Conservation (phyloP, 2,329 filamentous ascomycete species). For the Fusarium keratoplasticum region DNA sequence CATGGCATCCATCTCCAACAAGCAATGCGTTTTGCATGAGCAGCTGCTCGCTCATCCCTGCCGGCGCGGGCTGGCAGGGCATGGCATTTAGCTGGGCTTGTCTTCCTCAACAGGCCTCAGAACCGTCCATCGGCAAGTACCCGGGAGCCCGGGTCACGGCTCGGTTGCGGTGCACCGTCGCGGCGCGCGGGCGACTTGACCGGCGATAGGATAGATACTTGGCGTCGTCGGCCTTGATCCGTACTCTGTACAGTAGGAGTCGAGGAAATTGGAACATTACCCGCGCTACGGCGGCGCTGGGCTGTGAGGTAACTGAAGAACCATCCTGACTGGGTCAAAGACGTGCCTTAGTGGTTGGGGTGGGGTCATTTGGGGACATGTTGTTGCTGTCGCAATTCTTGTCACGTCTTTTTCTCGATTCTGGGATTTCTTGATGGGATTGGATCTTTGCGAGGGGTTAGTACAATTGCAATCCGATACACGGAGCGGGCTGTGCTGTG, state of each 20-base stretch:
- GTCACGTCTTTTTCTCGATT: not conserved
- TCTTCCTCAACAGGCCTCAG: not conserved
- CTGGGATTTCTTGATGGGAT: not conserved
- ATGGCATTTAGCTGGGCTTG: not conserved
- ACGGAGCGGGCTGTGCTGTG: not conserved
- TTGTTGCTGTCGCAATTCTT: conserved; percentile 18
- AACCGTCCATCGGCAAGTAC: conserved; percentile 33
- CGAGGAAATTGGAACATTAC: conserved; percentile 14
- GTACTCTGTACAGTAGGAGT: conserved; percentile 14
- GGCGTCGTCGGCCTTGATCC: conserved; percentile 23
- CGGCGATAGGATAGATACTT: conserved; percentile 30
- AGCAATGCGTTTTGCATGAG: not conserved
- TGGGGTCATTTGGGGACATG: conserved; percentile 7
- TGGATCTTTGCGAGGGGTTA: not conserved
- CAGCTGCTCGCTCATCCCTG: not conserved
- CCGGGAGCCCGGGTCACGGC: conserved; percentile 39
- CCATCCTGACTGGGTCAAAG: conserved; percentile 12
- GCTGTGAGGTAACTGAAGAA: conserved; percentile 12
- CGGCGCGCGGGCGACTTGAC: conserved; percentile 34
- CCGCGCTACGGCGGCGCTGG: conserved; percentile 15
- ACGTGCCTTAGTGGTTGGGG: conserved; percentile 16
- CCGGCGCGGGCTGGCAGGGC: not conserved
- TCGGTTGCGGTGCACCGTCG: conserved; percentile 32
- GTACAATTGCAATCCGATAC: not conserved
- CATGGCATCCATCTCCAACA: not conserved